Conservation (phyloP, 2,329 filamentous ascomycete genomes). For the Penicillium sp. region DNA sequence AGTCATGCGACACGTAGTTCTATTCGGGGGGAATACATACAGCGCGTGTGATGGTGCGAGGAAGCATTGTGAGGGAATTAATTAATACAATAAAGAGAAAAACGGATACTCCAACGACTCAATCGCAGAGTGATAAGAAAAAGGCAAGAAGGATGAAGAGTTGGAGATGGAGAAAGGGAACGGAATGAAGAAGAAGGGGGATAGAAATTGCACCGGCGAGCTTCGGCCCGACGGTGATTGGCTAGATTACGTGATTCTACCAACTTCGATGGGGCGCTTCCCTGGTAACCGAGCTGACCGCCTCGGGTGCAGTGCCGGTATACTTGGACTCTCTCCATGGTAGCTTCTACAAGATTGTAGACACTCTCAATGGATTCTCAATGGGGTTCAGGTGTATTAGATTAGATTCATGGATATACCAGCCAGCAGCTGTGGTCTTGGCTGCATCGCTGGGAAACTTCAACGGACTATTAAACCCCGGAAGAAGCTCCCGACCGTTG, state of each 20-base stretch:
- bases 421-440: no score
- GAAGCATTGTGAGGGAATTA: constrained; percentile 62
- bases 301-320: constrained; percentile 4
- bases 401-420: no score
- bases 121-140: constrained; percentile 32
- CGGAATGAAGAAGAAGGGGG: constrained; percentile 22
- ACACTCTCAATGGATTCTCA: no score
- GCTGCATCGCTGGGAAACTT: not conserved
- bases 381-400: no score
- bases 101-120: constrained; percentile 34
- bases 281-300: constrained; percentile 20
- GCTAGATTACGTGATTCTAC: constrained; percentile 33
- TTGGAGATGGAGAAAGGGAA: constrained; percentile 19
- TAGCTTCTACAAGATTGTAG: no score
- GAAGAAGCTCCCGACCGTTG: not conserved
- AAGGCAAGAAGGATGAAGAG: constrained; percentile 17
- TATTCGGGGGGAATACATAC: constrained; percentile 52
- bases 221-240: constrained; percentile 40
- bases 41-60: constrained; percentile 71
- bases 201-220: constrained; percentile 38
- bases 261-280: constrained; percentile 18
- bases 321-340: no score
- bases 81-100: constrained; percentile 39
- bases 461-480: not conserved
- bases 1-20: constrained; percentile 23